Evolutionary conservation across 208 protist species (phyloP).

Genomic region (Acanthamoeba castellanii): DNA sequence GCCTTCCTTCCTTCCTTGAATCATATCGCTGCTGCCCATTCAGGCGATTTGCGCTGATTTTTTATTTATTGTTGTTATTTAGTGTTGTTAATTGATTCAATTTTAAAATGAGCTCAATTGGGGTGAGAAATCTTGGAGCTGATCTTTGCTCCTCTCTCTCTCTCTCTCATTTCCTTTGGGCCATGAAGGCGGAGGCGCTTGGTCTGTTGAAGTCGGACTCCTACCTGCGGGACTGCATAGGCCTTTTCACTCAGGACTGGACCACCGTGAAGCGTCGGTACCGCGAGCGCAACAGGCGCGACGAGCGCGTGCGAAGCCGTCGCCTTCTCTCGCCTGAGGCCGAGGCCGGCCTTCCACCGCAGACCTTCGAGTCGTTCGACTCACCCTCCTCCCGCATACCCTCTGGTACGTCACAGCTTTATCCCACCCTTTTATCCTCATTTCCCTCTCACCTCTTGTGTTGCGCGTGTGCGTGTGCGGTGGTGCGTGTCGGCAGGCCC

Average conservation of each 20-base stretch:
- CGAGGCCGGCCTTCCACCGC: background rate
- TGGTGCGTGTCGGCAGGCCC: background rate
- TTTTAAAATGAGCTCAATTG: too few relatives aligned
- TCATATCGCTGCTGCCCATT: background rate
- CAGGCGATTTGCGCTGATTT: background rate
- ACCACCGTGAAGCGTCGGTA: background rate
- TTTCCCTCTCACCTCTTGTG: too few relatives aligned
- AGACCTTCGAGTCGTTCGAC: conserved; percentile 37
- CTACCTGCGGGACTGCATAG: conserved; percentile 59
- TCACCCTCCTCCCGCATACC: background rate
- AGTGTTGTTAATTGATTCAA: too few relatives aligned
- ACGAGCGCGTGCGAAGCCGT: background rate
- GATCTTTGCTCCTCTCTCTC: background rate
- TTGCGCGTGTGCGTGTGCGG: background rate
- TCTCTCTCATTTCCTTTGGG: background rate
- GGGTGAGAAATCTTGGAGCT: too few relatives aligned
- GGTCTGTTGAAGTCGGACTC: background rate
- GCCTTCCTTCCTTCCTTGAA: background rate
- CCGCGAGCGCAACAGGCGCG: conserved; percentile 3
- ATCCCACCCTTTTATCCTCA: too few relatives aligned
- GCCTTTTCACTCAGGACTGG: conserved; percentile 59
- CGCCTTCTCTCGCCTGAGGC: background rate
- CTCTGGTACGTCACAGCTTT: too few relatives aligned
- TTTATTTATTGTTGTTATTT: too few relatives aligned
- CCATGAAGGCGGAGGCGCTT: conserved; percentile 35